These are phyloP conservation scores for Plenodomus lindquistii DNA, from an alignment of 2,329 filamentous ascomycete genomes.

Conservation along the genomic window DNA sequence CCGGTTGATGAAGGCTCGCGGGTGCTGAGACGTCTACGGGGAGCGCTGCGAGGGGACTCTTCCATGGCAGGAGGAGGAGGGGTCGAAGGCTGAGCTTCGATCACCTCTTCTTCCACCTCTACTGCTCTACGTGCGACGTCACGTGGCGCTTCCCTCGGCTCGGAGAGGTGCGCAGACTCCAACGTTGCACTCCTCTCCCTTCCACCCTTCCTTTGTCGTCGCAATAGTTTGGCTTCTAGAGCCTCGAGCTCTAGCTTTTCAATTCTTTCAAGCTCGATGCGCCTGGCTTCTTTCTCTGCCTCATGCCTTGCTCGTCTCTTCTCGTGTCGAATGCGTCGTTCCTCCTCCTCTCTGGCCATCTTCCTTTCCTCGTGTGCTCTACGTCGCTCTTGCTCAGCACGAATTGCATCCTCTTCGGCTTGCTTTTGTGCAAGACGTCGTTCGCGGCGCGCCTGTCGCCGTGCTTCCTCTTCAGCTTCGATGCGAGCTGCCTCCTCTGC, in stretches of 20 bases:
- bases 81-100: slow-evolving; percentile 2
- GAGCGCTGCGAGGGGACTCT: slow-evolving; percentile 26
- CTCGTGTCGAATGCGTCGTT: slow-evolving; percentile 31
- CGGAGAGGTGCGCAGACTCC: slow-evolving; percentile 13
- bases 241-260: slow-evolving; percentile 23
- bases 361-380: slow-evolving; percentile 26
- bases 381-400: slow-evolving; percentile 24
- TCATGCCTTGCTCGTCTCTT: slow-evolving; percentile 29
- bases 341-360: slow-evolving; percentile 30
- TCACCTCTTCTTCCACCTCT: slow-evolving; percentile 16
- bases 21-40: slow-evolving; percentile 30
- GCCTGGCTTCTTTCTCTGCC: slow-evolving; percentile 28
- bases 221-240: slow-evolving; percentile 29
- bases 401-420: slow-evolving; percentile 25
- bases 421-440: slow-evolving; percentile 29
- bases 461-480: slow-evolving; percentile 33
- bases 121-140: slow-evolving; percentile 32
- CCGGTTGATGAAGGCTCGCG: slow-evolving; percentile 29
- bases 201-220: slow-evolving; percentile 31
- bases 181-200: slow-evolving; percentile 29
- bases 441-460: slow-evolving; percentile 30
- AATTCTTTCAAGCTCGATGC: slow-evolving; percentile 14
- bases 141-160: slow-evolving; percentile 16
- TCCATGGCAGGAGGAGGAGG: slow-evolving; percentile 20
- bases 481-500: slow-evolving; percentile 11